Base-by-base conservation (phyloP, 1,284 basidiomycete genomes). In the Apiotrichum porosum region DNA sequence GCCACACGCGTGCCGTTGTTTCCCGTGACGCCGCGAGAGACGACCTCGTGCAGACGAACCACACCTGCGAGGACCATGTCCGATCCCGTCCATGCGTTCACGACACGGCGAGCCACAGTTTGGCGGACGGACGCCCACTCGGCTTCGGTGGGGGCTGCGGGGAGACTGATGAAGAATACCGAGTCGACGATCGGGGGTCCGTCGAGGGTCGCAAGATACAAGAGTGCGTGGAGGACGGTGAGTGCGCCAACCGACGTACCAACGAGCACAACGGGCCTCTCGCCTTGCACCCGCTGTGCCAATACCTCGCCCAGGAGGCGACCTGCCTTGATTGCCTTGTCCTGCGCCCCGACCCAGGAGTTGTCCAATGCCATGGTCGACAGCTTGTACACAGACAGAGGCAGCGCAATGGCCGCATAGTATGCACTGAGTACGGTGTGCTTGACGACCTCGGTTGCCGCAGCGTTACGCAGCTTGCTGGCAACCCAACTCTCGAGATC, bases 241-340 rank as follows among this genome's bases (percentile, higher is more conserved):
- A 78, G 66, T 0, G 78, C 77, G 9, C 80, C 80, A 8, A 80
- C 66, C 1, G 77, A 78, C 3, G 76, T 76, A 4, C 78, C 80
- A 54, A 80, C 73, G 24, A 81, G 62, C 0, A 76, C 62, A 3
- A 78, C 76, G 0, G 80, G 80, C 1, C 80, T 68, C 54, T 78
- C 75, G 8, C 80, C 80, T 57, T 80, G 80, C 0, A 79, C 75
- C 22, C 75, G 67, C 49, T 79, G 76, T 34, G 76, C 69, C 18
- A 81, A 67, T 8, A 80, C 77, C 42, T 80, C 78, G 8, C 79
- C 79, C 1, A 81, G 70, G 9, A 81, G 63, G 17, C 75, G 58
- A 2, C 79, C 79, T 0, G 79, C 79, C 54, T 78, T 78, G 42
- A 66, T 64, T 0, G 77, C 75, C 36, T 74, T 66, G 53, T 77